Conservation (phyloP, 345 rosid genomes). For the Iberis pinnata region DNA sequence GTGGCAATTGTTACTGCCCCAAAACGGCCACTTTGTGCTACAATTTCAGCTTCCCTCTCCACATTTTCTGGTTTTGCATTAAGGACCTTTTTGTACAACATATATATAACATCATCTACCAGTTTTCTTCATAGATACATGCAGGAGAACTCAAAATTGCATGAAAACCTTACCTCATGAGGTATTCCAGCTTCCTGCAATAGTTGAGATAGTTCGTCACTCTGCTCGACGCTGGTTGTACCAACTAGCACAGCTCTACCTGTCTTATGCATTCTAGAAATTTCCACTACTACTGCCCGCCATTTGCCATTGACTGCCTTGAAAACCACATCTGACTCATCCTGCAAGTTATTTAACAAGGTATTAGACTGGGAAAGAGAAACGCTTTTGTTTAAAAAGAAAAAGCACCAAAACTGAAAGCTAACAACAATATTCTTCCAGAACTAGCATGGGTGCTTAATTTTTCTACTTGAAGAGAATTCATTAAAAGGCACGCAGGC, state of each 20-base stretch:
- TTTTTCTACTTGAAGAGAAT: conserved; percentile 5
- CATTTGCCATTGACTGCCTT: conserved; percentile 88
- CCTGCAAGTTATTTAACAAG: conserved; percentile 48
- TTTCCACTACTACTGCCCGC: conserved; percentile 93
- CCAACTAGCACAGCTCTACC: conserved; percentile 96
- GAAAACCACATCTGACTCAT: conserved; percentile 95
- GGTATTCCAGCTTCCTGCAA: conserved; percentile 76
- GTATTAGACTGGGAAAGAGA: conserved; percentile 1
- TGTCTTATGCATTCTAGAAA: conserved; percentile 86
- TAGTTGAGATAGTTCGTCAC: conserved; percentile 79
- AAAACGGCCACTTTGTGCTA: conserved; percentile 96
- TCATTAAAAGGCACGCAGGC: not conserved
- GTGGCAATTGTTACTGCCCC: conserved; percentile 98
- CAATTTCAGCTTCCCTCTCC: conserved; percentile 99
- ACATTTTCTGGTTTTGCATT: conserved; percentile 99
- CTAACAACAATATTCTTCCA: conserved; percentile 5
- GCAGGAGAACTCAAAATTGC: not conserved
- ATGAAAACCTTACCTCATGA: conserved; percentile 62
- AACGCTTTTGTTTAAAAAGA: not conserved
- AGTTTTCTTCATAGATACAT: conserved; percentile 12
- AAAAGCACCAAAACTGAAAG: conserved; percentile 4
- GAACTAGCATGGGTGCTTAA: conserved; percentile 9
- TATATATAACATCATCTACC: conserved; percentile 14
- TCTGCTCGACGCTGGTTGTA: conserved; percentile 98
- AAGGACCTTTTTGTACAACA: conserved; percentile 57